phyloP scores from a whole-genome alignment of 108 stramenopile genomes.

The Discostella stelligeroides region DNA sequence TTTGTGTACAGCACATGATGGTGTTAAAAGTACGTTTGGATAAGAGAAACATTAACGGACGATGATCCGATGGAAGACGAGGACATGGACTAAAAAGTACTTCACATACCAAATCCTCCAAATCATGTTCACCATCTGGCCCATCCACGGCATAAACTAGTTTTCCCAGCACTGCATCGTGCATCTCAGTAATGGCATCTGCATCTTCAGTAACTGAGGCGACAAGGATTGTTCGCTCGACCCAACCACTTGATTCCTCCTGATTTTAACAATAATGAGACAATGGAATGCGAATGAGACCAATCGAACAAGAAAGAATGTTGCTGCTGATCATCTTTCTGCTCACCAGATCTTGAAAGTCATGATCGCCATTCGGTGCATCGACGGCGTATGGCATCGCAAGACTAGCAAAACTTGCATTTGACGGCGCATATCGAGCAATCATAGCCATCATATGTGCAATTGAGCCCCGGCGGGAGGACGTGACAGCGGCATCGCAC shows the following conservation, averaged over 20 bases:
- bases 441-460: no score
- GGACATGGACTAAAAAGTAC: background rate
- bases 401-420: background rate
- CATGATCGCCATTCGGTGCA: conserved; percentile 18
- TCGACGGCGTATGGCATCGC: conserved; percentile 20
- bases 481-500: no score
- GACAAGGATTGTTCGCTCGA: conserved; percentile 23
- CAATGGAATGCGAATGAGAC: background rate
- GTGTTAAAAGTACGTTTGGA: no score
- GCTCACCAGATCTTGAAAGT: conserved; percentile 8
- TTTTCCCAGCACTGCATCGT: conserved; percentile 36
- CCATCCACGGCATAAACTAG: conserved; percentile 38
- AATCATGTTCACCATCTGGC: conserved; percentile 49
- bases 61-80: no score
- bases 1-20: no score
- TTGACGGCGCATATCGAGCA: no score
- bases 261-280: background rate
- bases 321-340: background rate
- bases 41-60: no score
- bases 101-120: conserved; percentile 42
- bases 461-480: no score
- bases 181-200: conserved; percentile 22
- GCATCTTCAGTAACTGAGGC: conserved; percentile 39
- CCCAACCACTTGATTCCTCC: conserved; percentile 28
- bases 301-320: background rate